Base-by-base conservation (phyloP, 139 green algal species). In the Monoraphidium neglectum region DNA sequence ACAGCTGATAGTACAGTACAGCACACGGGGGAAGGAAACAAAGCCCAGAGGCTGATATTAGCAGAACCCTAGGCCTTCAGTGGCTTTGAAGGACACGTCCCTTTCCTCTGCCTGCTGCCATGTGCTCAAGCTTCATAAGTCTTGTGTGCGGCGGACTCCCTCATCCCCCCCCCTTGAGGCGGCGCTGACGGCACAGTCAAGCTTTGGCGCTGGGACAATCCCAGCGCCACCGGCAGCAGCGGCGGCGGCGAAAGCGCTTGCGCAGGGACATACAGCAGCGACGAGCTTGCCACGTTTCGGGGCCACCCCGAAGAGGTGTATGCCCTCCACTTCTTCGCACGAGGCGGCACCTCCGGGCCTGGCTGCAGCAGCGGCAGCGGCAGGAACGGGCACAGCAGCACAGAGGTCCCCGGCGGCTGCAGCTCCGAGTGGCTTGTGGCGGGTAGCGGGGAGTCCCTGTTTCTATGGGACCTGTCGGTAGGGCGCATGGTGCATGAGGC, bases 231-330 rank as follows among this genome's bases (percentile, higher is more conserved):
- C 33, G 3, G 33, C 53, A 53, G 30, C 21, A 6, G 51, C 15
- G 54, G 13, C 30, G 13, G 37, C 10, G 53, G 16, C 33, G 16
- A 21, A 54, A 2, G 46, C 69, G 28, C 5, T 2, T 37, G 33
- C 33, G 33, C 40, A 8, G 43, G 43, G 3, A 13, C 3, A 38
- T 28, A 2, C n/a, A 5, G 33, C 26, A 16, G 33, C 35, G 4
- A 68, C 13, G 63, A 86, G 70, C 51, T 86, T 32, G 73, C 77
- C 3, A 51, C 84, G 13, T 68, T 88, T 24, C n/a, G 61, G 4
- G 82, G 80, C 6, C 85, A 90, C 72, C 85, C 85, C 12, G 85
- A 87, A 47, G 85, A 90, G 54, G 82, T 90, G 28, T 90, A 90
- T 72, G 72, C 82, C n/a, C 47, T 77, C 5, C 74, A 88, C 26